Conservation (phyloP, 2,329 filamentous ascomycete genomes). For the Xylariaceae sp. region DNA sequence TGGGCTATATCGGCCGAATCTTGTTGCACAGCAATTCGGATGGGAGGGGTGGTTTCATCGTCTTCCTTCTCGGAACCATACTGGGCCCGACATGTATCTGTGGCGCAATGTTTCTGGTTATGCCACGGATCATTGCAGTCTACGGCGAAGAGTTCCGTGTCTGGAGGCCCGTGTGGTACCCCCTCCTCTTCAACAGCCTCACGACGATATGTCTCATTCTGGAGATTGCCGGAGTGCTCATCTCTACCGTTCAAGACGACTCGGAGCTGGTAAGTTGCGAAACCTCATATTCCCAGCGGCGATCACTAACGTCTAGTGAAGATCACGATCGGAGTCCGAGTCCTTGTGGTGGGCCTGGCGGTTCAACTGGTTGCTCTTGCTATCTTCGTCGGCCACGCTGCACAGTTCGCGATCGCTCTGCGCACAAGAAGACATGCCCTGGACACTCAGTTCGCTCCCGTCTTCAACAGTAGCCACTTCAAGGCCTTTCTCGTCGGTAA, state of each 20-base stretch:
- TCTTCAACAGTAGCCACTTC: slow-evolving; percentile 37
- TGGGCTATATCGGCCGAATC: slow-evolving; percentile 40
- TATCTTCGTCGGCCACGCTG: slow-evolving; percentile 29
- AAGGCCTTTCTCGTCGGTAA: slow-evolving; percentile 38
- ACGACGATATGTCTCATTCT: slow-evolving; percentile 20
- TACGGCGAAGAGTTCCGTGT: slow-evolving; percentile 36
- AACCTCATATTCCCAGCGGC: not conserved
- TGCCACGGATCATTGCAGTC: slow-evolving; percentile 39
- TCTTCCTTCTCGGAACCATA: slow-evolving; percentile 40
- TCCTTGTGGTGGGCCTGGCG: slow-evolving; percentile 37
- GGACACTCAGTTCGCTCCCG: slow-evolving; percentile 29
- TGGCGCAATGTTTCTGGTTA: slow-evolving; percentile 34
- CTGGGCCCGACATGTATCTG: slow-evolving; percentile 40
- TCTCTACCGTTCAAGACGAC: slow-evolving; percentile 29
- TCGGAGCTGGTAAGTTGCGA: slow-evolving; percentile 27
- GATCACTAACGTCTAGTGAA: slow-evolving; percentile 10
- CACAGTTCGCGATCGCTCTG: slow-evolving; percentile 33
- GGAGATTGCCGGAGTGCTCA: slow-evolving; percentile 33
- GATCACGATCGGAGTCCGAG: slow-evolving; percentile 23
- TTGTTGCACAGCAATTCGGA: slow-evolving; percentile 29
- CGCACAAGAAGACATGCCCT: slow-evolving; percentile 29
- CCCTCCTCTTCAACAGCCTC: slow-evolving; percentile 16
- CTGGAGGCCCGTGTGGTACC: slow-evolving; percentile 27
- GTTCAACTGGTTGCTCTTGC: slow-evolving; percentile 35
- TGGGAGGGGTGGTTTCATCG: slow-evolving; percentile 30